These are phyloP conservation scores for Metschnikowia koreensis DNA, from an alignment of 805 yeast genomes.

Conservation along the genomic window DNA sequence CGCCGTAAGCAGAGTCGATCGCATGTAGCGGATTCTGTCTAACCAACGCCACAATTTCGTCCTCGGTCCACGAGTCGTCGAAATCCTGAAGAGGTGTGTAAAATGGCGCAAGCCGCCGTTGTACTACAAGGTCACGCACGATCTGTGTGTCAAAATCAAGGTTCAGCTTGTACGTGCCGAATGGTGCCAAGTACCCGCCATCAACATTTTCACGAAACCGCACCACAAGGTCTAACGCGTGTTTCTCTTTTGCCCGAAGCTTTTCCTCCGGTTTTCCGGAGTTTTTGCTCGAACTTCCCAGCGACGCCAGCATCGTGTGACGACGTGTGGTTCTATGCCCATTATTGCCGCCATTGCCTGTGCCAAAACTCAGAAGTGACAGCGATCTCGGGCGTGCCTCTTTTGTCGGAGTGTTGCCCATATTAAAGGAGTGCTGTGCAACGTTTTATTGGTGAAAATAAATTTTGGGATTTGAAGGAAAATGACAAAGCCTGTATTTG, in stretches of 20 bases:
- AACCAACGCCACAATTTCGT: constrained; percentile 53
- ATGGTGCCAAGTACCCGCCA: constrained; percentile 92
- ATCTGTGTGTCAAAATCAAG: constrained; percentile 70
- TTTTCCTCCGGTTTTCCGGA: constrained; percentile 44
- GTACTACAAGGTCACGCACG: constrained; percentile 68
- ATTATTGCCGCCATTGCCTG: constrained; percentile 1
- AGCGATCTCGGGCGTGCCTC: constrained; percentile 34
- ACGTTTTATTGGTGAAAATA: no score
- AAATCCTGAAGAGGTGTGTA: constrained; percentile 85
- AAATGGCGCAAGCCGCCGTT: constrained; percentile 82
- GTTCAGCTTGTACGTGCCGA: constrained; percentile 78
- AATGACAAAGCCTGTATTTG: no score
- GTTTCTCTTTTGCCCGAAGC: constrained; percentile 47
- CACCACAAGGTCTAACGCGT: constrained; percentile 57
- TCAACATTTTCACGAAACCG: constrained; percentile 72
- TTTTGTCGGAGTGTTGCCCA: constrained; percentile 47
- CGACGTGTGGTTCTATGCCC: constrained; percentile 10
- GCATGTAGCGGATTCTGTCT: constrained; percentile 57
- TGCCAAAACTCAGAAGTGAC: constrained; percentile 10
- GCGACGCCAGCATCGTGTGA: constrained; percentile 16
- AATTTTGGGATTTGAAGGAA: not conserved
- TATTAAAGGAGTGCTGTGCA: constrained; percentile 7
- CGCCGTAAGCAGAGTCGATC: constrained; percentile 44
- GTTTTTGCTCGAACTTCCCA: constrained; percentile 8
- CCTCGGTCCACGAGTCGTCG: constrained; percentile 68